Evolutionary conservation across 78 protist genomes (phyloP), one percentile per base, ranked within the genome.

Genomic region (Chrysochromulina parva): DNA sequence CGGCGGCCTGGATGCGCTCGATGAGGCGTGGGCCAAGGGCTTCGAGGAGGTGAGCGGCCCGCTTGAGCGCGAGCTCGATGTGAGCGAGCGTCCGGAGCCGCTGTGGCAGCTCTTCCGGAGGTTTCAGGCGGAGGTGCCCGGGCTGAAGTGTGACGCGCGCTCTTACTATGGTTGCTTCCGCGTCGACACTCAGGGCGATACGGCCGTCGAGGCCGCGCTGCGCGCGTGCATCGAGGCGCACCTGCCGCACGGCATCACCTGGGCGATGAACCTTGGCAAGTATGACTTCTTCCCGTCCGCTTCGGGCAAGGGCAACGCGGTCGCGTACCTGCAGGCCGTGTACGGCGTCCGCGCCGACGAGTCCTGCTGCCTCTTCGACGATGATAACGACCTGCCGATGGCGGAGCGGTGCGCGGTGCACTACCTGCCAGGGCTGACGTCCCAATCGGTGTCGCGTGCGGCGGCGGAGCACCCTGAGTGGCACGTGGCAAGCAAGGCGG

Each of bases 341-440:
- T 14, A 3, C 58, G 84, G 84, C 84, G 19, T 74, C 38, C 13
- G 24, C 3, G 9, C 26, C 13, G 84, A 1, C n/a, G 84, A 74
- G 28, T 50, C 19, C 55, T 55, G n/a, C n/a, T 48, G 52, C 52
- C 84, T 74, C n/a, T 74, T 74, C 84, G 84, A 74, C 58, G 84
- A 74, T 57, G 84, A 74, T 57, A 74, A 74, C 84, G 84, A 74
- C 84, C 84, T 74, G 58, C 58, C 58, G 38, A 74, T 74, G 84
- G 84, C 84, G 57, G 84, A 16, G 38, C 20, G 28, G 58, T 74
- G 84, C 84, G 84, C 11, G 57, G 9, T 2, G 55, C 84, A 74
- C 9, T 10, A 50, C 26, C 55, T 74, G 58, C 84, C 84, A 4
- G 84, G 26, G 38, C 84, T 74, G 57, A 74, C 84, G n/a, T 50